Base-by-base conservation (phyloP, 331 rosid species). In the Rosa hybrid region DNA sequence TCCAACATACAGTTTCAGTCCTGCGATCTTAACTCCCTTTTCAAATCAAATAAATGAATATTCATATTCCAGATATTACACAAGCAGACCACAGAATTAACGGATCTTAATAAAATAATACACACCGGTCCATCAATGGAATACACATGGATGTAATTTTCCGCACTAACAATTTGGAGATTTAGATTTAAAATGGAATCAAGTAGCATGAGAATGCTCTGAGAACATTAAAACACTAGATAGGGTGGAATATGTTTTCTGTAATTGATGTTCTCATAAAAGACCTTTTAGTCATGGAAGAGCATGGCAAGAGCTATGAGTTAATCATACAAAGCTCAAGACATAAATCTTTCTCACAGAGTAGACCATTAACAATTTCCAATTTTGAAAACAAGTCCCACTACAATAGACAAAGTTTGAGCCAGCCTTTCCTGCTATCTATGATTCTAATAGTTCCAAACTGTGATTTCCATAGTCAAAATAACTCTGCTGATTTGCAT, bases 1-100 rank as follows among this genome's bases (percentile, higher is more conserved):
- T 42, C 76, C 63, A 50, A 76, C 1, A 77, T 73, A 3, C 39
- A 79, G 68, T 42, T 65, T 50, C 25, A 17, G 53, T 67, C 54
- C 39, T n/a, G 4, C 12, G 1, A 45, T 0, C 0, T 39, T 9
- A 70, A 18, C 44, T 74, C 8, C 17, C 27, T 74, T 77, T 30
- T 13, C 74, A 46, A 18, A 46, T 23, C 41, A 38, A 78, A 54
- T 1, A 21, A 62, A 13, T 6, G 8, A 56, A 30, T 8, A 6
- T 6, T 45, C 49, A 45, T 27, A 46, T 46, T 45, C n/a, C 45
- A 45, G 20, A 20, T 42, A 8, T 23, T 53, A 53, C 16, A 38
- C 68, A 53, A 20, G 8, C 75, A 78, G 48, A 51, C 67, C 30
- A 10, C 4, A 7, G 27, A 41, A 68, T 4, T 68, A 41, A 41